phyloP scores from a whole-genome alignment of 306 rosid genomes.

The Ammopiptanthus mongolicus region DNA sequence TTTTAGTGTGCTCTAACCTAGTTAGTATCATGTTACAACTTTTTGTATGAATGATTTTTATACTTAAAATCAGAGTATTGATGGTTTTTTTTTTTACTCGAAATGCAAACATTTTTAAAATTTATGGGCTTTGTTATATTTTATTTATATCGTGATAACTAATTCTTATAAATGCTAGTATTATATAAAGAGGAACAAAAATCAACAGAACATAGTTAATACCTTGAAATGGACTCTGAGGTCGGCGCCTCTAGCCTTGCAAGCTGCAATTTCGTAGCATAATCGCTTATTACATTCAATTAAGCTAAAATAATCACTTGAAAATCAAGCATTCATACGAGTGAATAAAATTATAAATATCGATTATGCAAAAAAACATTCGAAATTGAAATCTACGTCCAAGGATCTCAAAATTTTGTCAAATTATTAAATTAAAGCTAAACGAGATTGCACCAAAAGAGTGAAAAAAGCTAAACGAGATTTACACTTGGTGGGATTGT shows the following conservation, averaged over 20 bases:
- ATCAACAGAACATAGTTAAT: not conserved
- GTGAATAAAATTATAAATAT: not conserved
- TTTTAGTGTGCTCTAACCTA: no score
- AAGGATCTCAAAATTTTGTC: not conserved
- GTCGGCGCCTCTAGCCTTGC: conserved; percentile 93
- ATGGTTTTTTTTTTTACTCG: no score
- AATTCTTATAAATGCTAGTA: no score
- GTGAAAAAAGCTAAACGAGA: not conserved
- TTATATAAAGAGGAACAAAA: no score
- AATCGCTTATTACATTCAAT: conserved; percentile 13
- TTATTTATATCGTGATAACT: no score
- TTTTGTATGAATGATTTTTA: no score
- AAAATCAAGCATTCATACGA: not conserved
- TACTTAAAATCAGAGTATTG: no score
- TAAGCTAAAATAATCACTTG: not conserved
- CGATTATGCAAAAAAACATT: no score
- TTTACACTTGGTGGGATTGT: conserved; percentile 80
- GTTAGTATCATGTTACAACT: no score
- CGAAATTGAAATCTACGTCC: not conserved
- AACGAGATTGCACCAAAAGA: no score
- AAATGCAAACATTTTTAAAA: no score
- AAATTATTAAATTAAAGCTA: not conserved
- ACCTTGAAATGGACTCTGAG: conserved; percentile 98
- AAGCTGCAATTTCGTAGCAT: conserved; percentile 43
- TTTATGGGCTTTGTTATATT: no score